Evolutionary conservation across 2,329 filamentous ascomycete genomes (phyloP).

Genomic region (Grosmannia clavigera): DNA sequence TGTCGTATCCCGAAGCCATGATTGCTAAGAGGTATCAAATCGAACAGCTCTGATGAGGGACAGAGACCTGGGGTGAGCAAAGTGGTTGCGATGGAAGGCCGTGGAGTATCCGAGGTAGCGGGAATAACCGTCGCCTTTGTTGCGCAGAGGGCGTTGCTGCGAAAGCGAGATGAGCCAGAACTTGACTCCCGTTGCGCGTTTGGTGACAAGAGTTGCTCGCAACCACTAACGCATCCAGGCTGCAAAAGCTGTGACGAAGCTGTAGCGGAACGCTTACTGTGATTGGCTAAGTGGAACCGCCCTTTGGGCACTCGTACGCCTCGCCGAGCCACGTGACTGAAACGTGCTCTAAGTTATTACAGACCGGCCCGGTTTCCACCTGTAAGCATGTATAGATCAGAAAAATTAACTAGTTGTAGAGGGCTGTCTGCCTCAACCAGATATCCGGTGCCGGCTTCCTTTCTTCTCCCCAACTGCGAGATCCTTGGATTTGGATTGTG

Average conservation of each 20-base stretch:
- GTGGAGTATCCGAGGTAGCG: background rate
- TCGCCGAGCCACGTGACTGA: background rate
- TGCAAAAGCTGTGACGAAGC: constrained; percentile 16
- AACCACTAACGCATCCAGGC: constrained; percentile 7
- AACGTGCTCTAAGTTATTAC: background rate
- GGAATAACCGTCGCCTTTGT: background rate
- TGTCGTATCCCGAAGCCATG: constrained; percentile 95
- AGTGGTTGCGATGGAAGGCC: background rate
- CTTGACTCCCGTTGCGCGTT: background rate
- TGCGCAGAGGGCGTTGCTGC: background rate
- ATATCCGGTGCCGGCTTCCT: background rate
- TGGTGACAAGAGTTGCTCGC: background rate
- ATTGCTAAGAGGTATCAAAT: constrained; percentile 1
- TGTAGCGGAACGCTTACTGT: background rate
- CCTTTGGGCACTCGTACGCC: no score
- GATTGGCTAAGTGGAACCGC: background rate
- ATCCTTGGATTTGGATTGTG: background rate
- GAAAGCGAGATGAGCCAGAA: background rate
- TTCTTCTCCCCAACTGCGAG: background rate
- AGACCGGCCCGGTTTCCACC: background rate
- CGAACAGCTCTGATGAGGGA: background rate
- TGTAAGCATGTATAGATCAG: background rate
- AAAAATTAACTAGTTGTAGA: background rate
- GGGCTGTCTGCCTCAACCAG: background rate
- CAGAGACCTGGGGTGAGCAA: background rate